These are phyloP conservation scores for Exobasidium cylindrosporum DNA, from an alignment of 1,284 basidiomycete species.

Conservation along the genomic window DNA sequence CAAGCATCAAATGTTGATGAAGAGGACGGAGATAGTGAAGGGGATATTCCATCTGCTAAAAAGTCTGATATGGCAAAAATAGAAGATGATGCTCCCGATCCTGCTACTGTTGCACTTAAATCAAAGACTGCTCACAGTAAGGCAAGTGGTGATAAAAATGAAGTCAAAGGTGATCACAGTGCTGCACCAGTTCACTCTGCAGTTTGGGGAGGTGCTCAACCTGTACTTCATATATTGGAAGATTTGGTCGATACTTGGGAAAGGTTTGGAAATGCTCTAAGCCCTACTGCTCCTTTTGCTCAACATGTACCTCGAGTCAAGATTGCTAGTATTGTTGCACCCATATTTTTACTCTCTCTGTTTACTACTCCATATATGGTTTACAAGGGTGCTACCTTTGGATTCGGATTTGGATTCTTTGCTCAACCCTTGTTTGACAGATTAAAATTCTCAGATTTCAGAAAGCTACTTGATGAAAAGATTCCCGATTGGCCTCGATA, in stretches of 20 bases:
- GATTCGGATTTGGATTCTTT: slow-evolving; percentile 61
- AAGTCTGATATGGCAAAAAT: slow-evolving; percentile 5
- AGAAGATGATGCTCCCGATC: slow-evolving; percentile 7
- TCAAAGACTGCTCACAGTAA: slow-evolving; percentile 4
- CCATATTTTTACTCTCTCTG: slow-evolving; percentile 56
- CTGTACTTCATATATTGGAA: slow-evolving; percentile 62
- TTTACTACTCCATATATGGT: slow-evolving; percentile 59
- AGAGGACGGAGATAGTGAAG: slow-evolving; percentile 11
- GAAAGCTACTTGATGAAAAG: slow-evolving; percentile 56
- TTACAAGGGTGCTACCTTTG: slow-evolving; percentile 58
- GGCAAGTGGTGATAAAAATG: slow-evolving; percentile 6
- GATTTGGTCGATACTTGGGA: slow-evolving; percentile 55
- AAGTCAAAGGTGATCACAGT: slow-evolving; percentile 48
- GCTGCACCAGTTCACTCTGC: slow-evolving; percentile 47
- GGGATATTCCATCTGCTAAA: background rate
- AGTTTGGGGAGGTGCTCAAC: slow-evolving; percentile 54
- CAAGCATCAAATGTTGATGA: slow-evolving; percentile 14
- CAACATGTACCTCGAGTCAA: slow-evolving; percentile 47
- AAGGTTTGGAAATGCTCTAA: slow-evolving; percentile 56
- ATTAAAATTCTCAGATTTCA: slow-evolving; percentile 38
- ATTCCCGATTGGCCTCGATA: slow-evolving; percentile 60
- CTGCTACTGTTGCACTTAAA: background rate
- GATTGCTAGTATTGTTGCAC: slow-evolving; percentile 52
- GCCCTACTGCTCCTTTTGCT: slow-evolving; percentile 57
- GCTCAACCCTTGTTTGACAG: slow-evolving; percentile 60